These are phyloP conservation scores for Hansenula anomala DNA, from an alignment of 1,139 yeast species.

Conservation along the genomic window DNA sequence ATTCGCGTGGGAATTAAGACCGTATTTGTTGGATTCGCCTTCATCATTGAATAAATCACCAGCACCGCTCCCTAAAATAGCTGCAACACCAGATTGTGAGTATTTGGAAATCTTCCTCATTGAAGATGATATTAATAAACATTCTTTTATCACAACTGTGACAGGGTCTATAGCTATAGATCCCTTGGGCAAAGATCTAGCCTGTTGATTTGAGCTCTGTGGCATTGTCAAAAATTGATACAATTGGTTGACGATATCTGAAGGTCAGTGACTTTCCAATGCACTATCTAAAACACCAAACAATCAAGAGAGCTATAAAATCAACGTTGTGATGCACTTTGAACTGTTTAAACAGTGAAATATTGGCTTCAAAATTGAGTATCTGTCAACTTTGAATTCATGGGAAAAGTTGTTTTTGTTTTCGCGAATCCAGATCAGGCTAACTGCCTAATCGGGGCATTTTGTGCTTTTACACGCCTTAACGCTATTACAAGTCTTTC, in stretches of 20 bases:
- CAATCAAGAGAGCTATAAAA: too few species aligned
- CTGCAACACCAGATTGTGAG: slow-evolving; percentile 81
- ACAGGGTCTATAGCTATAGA: slow-evolving; percentile 58
- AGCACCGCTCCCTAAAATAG: slow-evolving; percentile 57
- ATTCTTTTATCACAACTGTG: slow-evolving; percentile 82
- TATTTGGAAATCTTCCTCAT: slow-evolving; percentile 86
- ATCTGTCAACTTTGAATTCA: neutral
- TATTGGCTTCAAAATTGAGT: too few species aligned
- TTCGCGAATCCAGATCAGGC: neutral
- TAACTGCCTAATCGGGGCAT: too few species aligned
- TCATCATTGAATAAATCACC: slow-evolving; percentile 39
- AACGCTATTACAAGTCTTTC: too few species aligned
- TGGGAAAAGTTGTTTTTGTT: neutral
- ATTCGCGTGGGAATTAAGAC: slow-evolving; percentile 22
- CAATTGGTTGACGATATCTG: too few species aligned
- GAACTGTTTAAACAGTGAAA: too few species aligned
- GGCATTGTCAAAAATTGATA: neutral
- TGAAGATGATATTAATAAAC: slow-evolving; percentile 80
- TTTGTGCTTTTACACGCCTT: too few species aligned
- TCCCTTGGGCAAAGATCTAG: neutral
- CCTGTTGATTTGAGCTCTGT: neutral
- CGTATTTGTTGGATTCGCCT: slow-evolving; percentile 29
- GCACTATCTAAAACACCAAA: too few species aligned
- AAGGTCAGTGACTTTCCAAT: too few species aligned
- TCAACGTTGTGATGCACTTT: too few species aligned